A percentile compares a stretch with the other conserved stretches of the same genome.
Conservation (phyloP, 2,329 filamentous ascomycete species). For the Septoria petroselini region DNA sequence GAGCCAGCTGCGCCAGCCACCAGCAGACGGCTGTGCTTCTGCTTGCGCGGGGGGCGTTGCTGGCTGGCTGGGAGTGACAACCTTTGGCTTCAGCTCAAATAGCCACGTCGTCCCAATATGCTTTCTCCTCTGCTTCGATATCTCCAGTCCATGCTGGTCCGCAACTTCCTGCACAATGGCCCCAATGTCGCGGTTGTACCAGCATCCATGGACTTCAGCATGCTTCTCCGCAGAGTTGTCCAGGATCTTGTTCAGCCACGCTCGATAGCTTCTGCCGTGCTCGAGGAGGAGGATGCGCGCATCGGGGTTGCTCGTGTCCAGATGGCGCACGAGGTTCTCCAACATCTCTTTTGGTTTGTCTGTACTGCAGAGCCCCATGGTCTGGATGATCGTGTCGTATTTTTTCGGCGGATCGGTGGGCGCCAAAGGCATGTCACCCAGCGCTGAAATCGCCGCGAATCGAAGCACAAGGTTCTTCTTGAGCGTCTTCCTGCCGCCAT, state of each 20-base stretch:
- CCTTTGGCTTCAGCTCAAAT: conserved; percentile 45
- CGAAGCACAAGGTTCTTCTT: conserved; percentile 30
- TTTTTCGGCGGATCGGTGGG: conserved; percentile 35
- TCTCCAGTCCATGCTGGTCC: conserved; percentile 46
- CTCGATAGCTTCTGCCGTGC: conserved; percentile 49
- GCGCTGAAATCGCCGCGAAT: conserved; percentile 47
- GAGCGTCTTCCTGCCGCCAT: conserved; percentile 13
- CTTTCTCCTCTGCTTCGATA: conserved; percentile 46
- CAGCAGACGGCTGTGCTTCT: conserved; percentile 2
- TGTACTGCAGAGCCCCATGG: conserved; percentile 53
- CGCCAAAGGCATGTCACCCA: conserved; percentile 44
- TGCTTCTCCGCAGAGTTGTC: conserved; percentile 48
- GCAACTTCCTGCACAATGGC: conserved; percentile 49
- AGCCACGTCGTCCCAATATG: conserved; percentile 52
- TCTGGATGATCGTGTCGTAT: conserved; percentile 52
- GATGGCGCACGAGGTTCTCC: conserved; percentile 42
- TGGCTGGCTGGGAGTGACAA: neutral
- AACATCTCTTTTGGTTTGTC: conserved; percentile 45
- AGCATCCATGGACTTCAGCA: conserved; percentile 51
- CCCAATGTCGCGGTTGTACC: conserved; percentile 54
- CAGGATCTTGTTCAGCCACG: conserved; percentile 49
- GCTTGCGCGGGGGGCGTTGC: neutral
- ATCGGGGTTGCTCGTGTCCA: conserved; percentile 43
- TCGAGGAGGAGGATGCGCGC: conserved; percentile 49
- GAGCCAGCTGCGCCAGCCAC: conserved; percentile 8